Evolutionary conservation across 2,329 filamentous ascomycete species (phyloP).

Genomic region (Coniochaeta sp.): DNA sequence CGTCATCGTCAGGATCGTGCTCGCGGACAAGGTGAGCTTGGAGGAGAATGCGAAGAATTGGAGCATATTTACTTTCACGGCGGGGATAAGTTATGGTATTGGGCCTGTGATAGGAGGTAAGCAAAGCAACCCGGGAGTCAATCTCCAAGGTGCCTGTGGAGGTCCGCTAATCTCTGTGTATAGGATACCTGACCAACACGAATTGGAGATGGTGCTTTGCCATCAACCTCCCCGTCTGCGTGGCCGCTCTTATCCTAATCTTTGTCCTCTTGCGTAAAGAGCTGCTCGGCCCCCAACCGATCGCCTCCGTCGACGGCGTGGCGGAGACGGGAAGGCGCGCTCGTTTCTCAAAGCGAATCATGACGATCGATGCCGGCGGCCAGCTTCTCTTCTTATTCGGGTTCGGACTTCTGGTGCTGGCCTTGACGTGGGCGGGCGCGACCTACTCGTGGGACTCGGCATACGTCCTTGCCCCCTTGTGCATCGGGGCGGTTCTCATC

Average conservation of each 20-base stretch:
- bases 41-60: constrained; percentile 56
- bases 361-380: constrained; percentile 48
- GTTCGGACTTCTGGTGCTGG: constrained; percentile 45
- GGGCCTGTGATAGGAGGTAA: constrained; percentile 55
- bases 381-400: constrained; percentile 48
- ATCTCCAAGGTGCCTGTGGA: background rate
- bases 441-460: constrained; percentile 42
- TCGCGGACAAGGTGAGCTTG: constrained; percentile 56
- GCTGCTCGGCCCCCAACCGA: constrained; percentile 44
- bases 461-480: constrained; percentile 39
- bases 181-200: constrained; percentile 36
- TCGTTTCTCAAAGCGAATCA: constrained; percentile 35
- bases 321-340: constrained; percentile 7
- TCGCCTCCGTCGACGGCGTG: constrained; percentile 29
- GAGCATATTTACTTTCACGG: constrained; percentile 52
- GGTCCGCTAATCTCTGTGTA: background rate
- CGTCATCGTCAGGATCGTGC: constrained; percentile 52
- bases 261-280: constrained; percentile 51
- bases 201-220: constrained; percentile 63
- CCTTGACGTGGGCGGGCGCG: constrained; percentile 47
- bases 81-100: constrained; percentile 50
- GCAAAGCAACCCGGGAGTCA: background rate
- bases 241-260: constrained; percentile 42
- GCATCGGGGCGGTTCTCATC: constrained; percentile 34
- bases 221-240: constrained; percentile 50